phyloP scores from a whole-genome alignment of 768 basidiomycete species.

The Aureoboletus auriporus region DNA sequence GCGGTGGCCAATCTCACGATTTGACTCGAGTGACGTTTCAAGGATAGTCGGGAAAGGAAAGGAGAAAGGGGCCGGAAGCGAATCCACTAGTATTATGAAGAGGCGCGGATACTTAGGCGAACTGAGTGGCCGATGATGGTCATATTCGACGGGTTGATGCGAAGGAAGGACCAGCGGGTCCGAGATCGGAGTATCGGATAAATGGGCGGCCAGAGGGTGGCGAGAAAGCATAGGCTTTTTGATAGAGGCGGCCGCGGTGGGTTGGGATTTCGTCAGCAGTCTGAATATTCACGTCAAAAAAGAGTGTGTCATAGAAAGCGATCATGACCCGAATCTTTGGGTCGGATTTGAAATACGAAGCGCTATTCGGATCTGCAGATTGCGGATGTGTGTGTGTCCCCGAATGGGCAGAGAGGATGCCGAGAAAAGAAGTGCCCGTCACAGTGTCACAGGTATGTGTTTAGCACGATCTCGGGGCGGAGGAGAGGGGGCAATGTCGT shows the following conservation, averaged over 20 bases:
- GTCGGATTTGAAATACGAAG: conserved; percentile 31
- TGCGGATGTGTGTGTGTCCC: conserved; percentile 4
- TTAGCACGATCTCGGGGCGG: too few species aligned
- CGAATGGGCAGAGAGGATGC: conserved; percentile 9
- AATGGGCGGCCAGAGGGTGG: conserved; percentile 5
- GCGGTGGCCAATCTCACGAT: background rate
- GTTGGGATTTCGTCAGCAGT: too few species aligned
- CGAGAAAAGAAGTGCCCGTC: conserved; percentile 12
- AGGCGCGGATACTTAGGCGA: too few species aligned
- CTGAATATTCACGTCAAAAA: too few species aligned
- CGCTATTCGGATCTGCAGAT: conserved; percentile 34
- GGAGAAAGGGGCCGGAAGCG: conserved; percentile 11
- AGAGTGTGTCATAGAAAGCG: conserved; percentile 2
- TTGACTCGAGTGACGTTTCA: conserved; percentile 8
- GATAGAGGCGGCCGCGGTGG: conserved; percentile 16
- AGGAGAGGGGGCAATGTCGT: too few species aligned
- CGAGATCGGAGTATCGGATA: conserved; percentile 12
- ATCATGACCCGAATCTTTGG: conserved; percentile 6
- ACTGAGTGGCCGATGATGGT: conserved; percentile 3
- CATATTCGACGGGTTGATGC: conserved; percentile 10
- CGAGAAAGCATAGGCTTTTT: conserved; percentile 15
- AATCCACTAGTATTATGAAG: background rate
- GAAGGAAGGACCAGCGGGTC: conserved; percentile 16
- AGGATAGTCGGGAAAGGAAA: conserved; percentile 9
- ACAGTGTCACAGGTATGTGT: conserved; percentile 17